These are phyloP conservation scores for Cenococcum geophilum DNA, from an alignment of 495 filamentous ascomycete species.

Conservation along the genomic window DNA sequence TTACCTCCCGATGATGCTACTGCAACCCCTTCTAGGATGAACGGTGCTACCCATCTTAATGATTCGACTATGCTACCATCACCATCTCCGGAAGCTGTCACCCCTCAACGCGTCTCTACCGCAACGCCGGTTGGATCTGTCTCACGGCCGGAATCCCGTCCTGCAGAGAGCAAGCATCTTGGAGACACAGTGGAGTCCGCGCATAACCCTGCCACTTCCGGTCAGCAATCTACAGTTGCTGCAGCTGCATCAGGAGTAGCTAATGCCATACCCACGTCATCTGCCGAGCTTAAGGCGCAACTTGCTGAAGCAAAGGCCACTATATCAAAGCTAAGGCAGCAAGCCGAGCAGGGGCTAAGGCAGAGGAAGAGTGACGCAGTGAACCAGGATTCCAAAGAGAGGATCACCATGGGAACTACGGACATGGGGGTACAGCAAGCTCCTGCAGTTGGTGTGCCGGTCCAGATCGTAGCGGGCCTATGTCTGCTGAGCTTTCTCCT, in stretches of 20 bases:
- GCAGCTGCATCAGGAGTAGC: constrained; percentile 43
- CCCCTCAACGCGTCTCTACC: constrained; percentile 31
- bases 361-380: constrained; percentile 50
- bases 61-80: constrained; percentile 29
- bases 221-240: constrained; percentile 34
- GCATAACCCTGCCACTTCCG: constrained; percentile 24
- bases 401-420: constrained; percentile 42
- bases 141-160: constrained; percentile 31
- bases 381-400: constrained; percentile 35
- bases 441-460: constrained; percentile 66
- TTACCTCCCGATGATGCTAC: constrained; percentile 52
- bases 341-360: constrained; percentile 59
- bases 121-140: constrained; percentile 29
- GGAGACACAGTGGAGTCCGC: constrained; percentile 32
- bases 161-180: constrained; percentile 31
- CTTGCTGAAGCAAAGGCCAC: constrained; percentile 69
- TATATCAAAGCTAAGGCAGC: constrained; percentile 63
- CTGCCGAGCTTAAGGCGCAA: constrained; percentile 62
- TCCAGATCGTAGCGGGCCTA: constrained; percentile 74
- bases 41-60: constrained; percentile 44
- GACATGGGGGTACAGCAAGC: constrained; percentile 50
- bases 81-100: constrained; percentile 34
- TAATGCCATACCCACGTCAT: constrained; percentile 45
- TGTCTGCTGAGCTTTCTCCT: constrained; percentile 88
- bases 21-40: constrained; percentile 42